Conservation (phyloP, 352 stramenopile species). For the Pythium dissimile region DNA sequence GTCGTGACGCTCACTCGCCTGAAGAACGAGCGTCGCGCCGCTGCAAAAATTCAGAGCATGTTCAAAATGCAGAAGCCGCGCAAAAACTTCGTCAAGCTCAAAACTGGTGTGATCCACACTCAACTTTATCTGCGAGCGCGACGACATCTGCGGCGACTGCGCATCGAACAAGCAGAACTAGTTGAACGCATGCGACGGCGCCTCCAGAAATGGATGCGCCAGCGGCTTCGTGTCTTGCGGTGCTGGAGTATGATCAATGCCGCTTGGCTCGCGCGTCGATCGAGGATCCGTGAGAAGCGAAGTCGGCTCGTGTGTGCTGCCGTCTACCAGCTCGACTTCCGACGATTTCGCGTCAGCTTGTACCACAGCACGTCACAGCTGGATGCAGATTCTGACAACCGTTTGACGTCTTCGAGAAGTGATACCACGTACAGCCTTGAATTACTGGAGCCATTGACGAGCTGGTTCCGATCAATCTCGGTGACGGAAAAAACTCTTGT, state of each 20-base stretch:
- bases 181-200: slow-evolving; percentile 43
- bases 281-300: slow-evolving; percentile 44
- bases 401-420: too few relatives aligned
- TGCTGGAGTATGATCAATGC: slow-evolving; percentile 53
- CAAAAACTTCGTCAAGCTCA: slow-evolving; percentile 28
- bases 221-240: slow-evolving; percentile 33
- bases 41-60: slow-evolving; percentile 43
- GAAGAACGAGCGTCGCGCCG: slow-evolving; percentile 38
- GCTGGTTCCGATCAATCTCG: slow-evolving; percentile 7
- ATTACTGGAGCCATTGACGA: slow-evolving; percentile 23
- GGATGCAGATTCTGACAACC: too few relatives aligned
- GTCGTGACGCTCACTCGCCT: slow-evolving; percentile 25
- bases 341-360: slow-evolving; percentile 30
- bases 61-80: slow-evolving; percentile 25
- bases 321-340: slow-evolving; percentile 30
- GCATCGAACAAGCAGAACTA: slow-evolving; percentile 23
- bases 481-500: slow-evolving; percentile 3
- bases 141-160: slow-evolving; percentile 31
- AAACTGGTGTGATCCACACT: neutral
- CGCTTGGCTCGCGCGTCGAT: slow-evolving; percentile 33
- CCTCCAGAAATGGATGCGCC: slow-evolving; percentile 50
- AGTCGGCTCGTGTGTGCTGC: slow-evolving; percentile 27
- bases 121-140: slow-evolving; percentile 34
- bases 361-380: slow-evolving; percentile 21
- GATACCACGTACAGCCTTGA: slow-evolving; percentile 14